Percentiles rank a stretch among this genome's conserved stretches.
Conservation (phyloP, 1,139 yeast genomes). For the Spencermartinsiella ligniputridi region DNA sequence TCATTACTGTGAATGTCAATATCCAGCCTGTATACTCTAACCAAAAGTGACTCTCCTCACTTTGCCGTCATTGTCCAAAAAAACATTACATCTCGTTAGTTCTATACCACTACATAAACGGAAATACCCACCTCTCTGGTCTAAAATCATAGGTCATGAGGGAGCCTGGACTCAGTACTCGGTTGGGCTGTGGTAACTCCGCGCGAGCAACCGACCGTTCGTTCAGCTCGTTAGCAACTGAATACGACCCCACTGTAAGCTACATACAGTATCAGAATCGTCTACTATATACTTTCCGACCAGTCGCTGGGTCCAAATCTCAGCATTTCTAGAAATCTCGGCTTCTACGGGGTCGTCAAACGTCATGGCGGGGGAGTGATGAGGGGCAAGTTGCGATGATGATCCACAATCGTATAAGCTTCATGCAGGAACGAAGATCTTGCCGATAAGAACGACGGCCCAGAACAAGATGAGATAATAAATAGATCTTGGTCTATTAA, state of each 20-base stretch:
- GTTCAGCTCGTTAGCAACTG: not conserved
- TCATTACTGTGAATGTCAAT: too few relatives aligned
- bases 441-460: too few relatives aligned
- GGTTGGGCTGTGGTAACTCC: slow-evolving; percentile 22
- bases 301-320: slow-evolving; percentile 21
- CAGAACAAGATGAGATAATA: too few relatives aligned
- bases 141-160: slow-evolving; percentile 23
- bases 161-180: slow-evolving; percentile 23
- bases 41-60: slow-evolving; percentile 22
- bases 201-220: slow-evolving; percentile 9
- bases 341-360: slow-evolving; percentile 1
- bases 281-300: slow-evolving; percentile 25
- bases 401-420: too few relatives aligned
- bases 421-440: too few relatives aligned
- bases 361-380: slow-evolving; percentile 1
- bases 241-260: not conserved
- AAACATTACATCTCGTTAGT: slow-evolving; percentile 22
- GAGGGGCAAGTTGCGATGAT: not conserved
- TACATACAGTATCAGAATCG: not conserved
- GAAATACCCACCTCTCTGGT: slow-evolving; percentile 18
- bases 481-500: too few relatives aligned
- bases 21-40: too few relatives aligned
- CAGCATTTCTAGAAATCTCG: not conserved
- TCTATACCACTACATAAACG: not conserved
- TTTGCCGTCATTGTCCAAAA: slow-evolving; percentile 22